Percentiles rank a stretch among this genome's conserved stretches.
Evolutionary conservation across 139 green algal genomes (phyloP).

Genomic region (Chlorella sp.): DNA sequence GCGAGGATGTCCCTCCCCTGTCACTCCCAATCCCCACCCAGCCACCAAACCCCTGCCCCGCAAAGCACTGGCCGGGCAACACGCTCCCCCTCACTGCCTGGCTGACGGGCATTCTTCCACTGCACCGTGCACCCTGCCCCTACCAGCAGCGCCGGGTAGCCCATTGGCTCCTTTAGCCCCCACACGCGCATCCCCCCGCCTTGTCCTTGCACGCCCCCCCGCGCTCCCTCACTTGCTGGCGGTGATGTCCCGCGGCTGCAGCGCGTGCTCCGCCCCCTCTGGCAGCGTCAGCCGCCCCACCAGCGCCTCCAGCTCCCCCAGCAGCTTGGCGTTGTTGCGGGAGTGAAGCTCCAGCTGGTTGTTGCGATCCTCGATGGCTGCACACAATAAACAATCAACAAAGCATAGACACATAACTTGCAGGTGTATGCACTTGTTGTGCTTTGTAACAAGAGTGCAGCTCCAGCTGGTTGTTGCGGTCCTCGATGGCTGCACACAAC

Average conservation of each 20-base stretch:
- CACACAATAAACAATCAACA: no score
- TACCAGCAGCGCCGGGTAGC: slow-evolving; percentile 37
- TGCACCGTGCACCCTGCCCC: slow-evolving; percentile 42
- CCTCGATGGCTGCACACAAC: slow-evolving; percentile 60
- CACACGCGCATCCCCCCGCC: no score
- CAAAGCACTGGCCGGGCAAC: no score
- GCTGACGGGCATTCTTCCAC: not conserved
- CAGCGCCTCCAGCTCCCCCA: slow-evolving; percentile 53
- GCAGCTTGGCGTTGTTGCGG: slow-evolving; percentile 57
- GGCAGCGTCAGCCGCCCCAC: slow-evolving; percentile 48
- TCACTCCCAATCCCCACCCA: no score
- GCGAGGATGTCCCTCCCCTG: slow-evolving; percentile 25
- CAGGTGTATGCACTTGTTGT: no score
- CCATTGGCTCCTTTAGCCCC: slow-evolving; percentile 50
- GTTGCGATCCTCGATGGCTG: slow-evolving; percentile 65
- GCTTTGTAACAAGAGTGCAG: slow-evolving; percentile 36
- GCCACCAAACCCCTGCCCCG: no score
- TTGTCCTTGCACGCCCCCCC: no score
- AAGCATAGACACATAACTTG: no score
- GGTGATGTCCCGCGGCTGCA: slow-evolving; percentile 30
- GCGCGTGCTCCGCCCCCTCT: slow-evolving; percentile 32
- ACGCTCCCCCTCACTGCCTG: no score
- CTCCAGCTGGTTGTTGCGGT: slow-evolving; percentile 58
- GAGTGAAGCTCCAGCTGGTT: slow-evolving; percentile 62
- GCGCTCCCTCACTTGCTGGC: slow-evolving; percentile 26